Evolutionary conservation across 106 monocot species (phyloP).

Genomic region (Acanthochlamys bracteata): DNA sequence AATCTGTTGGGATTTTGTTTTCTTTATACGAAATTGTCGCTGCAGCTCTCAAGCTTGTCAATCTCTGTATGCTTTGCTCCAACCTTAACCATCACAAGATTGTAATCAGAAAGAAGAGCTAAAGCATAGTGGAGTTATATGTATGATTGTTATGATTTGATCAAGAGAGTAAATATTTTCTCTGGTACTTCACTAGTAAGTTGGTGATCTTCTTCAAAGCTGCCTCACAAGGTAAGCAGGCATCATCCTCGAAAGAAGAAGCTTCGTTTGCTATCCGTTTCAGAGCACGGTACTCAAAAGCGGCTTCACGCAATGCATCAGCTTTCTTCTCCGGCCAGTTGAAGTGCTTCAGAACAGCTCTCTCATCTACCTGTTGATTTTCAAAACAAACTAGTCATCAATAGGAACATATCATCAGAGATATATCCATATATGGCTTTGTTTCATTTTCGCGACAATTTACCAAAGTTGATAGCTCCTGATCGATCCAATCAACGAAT

Average conservation of each 20-base stretch:
- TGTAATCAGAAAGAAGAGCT: background rate
- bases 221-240: conserved; percentile 35
- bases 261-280: conserved; percentile 44
- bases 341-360: conserved; percentile 92
- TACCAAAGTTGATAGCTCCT: conserved; percentile 78
- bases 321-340: conserved; percentile 92
- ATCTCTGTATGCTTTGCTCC: conserved; percentile 52
- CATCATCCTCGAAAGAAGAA: conserved; percentile 39
- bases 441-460: background rate
- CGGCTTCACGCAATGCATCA: conserved; percentile 80
- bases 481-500: conserved; percentile 90
- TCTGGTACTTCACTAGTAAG: conserved; percentile 55
- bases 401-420: background rate
- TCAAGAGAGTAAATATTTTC: background rate
- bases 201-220: conserved; percentile 45
- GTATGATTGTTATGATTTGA: no score
- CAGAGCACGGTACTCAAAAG: conserved; percentile 65
- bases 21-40: conserved; percentile 38
- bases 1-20: conserved; percentile 61
- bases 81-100: conserved; percentile 18
- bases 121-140: background rate
- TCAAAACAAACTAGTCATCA: background rate
- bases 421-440: background rate
- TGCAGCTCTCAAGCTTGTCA: conserved; percentile 44
- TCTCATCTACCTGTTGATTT: conserved; percentile 73